A percentile compares a stretch with the other conserved stretches of the same genome.
phyloP scores from a whole-genome alignment of 306 rosid genomes.

The Castanopsis chinensis region DNA sequence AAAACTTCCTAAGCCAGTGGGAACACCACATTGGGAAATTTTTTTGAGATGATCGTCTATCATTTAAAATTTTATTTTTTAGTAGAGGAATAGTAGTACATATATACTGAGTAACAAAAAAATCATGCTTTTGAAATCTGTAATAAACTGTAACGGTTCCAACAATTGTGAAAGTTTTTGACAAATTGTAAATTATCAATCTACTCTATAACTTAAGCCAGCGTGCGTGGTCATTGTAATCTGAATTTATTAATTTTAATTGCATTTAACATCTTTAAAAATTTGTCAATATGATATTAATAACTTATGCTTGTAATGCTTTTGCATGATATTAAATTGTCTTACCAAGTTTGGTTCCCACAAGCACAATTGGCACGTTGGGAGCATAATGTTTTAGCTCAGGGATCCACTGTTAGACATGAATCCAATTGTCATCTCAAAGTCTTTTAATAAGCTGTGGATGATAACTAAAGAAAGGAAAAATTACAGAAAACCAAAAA shows the following conservation, averaged over 20 bases:
- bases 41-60: too few species aligned
- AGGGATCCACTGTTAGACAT: slow-evolving; percentile 72
- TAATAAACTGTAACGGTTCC: too few species aligned
- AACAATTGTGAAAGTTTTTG: too few species aligned
- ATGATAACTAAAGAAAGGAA: not conserved
- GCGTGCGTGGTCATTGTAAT: too few species aligned
- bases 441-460: not conserved
- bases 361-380: slow-evolving; percentile 66
- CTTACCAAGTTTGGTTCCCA: slow-evolving; percentile 79
- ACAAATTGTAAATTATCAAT: too few species aligned
- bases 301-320: not conserved
- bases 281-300: not conserved
- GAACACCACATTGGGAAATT: too few species aligned
- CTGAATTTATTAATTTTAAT: too few species aligned
- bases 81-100: too few species aligned
- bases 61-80: not conserved
- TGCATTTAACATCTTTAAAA: not conserved
- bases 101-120: too few species aligned
- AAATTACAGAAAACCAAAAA: not conserved
- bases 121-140: too few species aligned
- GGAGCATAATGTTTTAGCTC: slow-evolving; percentile 82
- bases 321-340: not conserved
- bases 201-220: too few species aligned
- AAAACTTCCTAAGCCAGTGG: too few species aligned
- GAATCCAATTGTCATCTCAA: not conserved